Conservation (phyloP, 805 yeast species). For the Zygosaccharomyces bailii region DNA sequence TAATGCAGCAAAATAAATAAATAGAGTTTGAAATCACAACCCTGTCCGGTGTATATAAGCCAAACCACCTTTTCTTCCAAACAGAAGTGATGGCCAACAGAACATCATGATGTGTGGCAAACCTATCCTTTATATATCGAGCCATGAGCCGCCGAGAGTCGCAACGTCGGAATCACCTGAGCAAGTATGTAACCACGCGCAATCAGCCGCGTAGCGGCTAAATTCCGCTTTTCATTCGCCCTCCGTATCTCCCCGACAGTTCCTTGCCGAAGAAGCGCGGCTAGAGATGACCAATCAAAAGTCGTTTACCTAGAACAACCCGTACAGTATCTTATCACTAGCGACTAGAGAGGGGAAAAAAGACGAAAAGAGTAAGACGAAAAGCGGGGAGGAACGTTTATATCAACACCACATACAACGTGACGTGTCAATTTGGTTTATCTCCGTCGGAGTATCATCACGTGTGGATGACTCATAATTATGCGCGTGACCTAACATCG, state of each 20-base stretch:
- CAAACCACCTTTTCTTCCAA: too few species aligned
- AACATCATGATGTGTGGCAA: too few species aligned
- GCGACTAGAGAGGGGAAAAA: neutral
- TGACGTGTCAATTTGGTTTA: too few species aligned
- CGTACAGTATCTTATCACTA: conserved; percentile 3
- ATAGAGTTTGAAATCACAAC: neutral
- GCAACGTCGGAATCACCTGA: conserved; percentile 3
- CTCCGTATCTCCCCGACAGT: neutral
- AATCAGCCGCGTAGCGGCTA: neutral
- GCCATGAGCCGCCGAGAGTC: conserved; percentile 5
- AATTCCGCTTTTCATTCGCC: neutral
- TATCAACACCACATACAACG: too few species aligned
- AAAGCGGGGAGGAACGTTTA: neutral
- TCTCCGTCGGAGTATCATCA: conserved; percentile 1
- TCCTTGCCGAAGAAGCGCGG: neutral
- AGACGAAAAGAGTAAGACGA: neutral
- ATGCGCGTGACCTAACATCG: neutral
- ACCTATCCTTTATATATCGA: conserved; percentile 1
- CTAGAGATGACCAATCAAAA: conserved; percentile 9
- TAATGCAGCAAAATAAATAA: neutral
- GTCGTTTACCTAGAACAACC: conserved; percentile 2
- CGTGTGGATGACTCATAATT: too few species aligned
- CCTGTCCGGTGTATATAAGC: neutral
- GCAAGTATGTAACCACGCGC: neutral
- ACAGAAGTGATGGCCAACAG: too few species aligned